Base-by-base conservation (phyloP, 2,329 filamentous ascomycete species). In the Sarocladium oryzae region DNA sequence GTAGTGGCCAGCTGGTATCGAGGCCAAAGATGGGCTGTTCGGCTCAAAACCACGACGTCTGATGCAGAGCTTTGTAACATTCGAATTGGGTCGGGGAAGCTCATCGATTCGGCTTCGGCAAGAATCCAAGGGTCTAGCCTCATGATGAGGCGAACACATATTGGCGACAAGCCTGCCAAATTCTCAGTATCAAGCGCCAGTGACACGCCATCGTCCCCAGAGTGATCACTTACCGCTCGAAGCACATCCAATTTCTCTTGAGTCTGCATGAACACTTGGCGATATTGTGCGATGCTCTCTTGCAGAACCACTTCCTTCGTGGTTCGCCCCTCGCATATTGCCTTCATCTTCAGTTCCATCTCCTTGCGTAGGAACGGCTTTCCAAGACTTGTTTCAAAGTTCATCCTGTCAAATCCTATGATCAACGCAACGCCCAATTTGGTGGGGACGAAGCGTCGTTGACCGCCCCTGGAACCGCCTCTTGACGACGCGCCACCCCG, bases 311-410 rank as follows among this genome's bases (percentile, higher is more conserved):
- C 79, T 51, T 80, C 77, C 61, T 82, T 85, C 30, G 85, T 88
- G 56, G 83, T 86, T 49, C 81, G 83, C 23, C 93, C 93, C 54
- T 92, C 90, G 69, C 93, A 97, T 52, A 99, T 96, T 53, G 88
- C 89, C 65, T 91, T 93, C 92, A 99, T 96, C 66, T 90, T 89
- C 55, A 89, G 72, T 69, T 99, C 93, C 89, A 96, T 96, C 75
- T 99, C 90, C 69, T 97, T 97, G 52, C 93, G 85, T 54, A 99
- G 73, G 64, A 97, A 97, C 1, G 93, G 93, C 68, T 97, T 97
- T 65, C 90, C 89, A 49, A 99, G 78, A 62, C 90, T 96, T 38
- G 87, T 90, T 60, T 96, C 91, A 56, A 95, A 86, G 52, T 90
- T 89, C 78, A 99, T 92, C 57, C 87, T 85, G 66, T 99, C 91